These are phyloP conservation scores for Fonsecaea multimorphosa DNA, from an alignment of 2,329 filamentous ascomycete species.

Conservation along the genomic window DNA sequence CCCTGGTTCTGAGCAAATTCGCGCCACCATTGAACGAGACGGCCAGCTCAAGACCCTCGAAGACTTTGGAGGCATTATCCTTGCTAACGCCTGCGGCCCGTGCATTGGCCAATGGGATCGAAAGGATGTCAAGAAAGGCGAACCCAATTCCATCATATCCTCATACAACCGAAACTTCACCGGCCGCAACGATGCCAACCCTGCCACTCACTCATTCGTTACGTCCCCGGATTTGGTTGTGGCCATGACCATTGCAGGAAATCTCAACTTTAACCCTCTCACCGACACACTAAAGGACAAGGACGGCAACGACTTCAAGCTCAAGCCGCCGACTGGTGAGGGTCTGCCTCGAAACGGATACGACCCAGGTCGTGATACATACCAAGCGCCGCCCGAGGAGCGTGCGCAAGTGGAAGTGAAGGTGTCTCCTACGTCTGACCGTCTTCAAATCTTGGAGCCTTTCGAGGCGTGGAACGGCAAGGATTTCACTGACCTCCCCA, in stretches of 20 bases:
- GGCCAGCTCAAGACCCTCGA: slow-evolving; percentile 93
- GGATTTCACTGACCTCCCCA: slow-evolving; percentile 81
- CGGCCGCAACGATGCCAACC: slow-evolving; percentile 95
- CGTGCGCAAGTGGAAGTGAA: slow-evolving; percentile 74
- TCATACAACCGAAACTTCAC: slow-evolving; percentile 99
- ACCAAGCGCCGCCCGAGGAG: slow-evolving; percentile 90
- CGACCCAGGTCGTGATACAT: slow-evolving; percentile 89
- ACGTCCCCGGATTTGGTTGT: slow-evolving; percentile 89
- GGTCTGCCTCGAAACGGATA: slow-evolving; percentile 83
- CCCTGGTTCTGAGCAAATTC: slow-evolving; percentile 95
- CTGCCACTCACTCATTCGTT: slow-evolving; percentile 91
- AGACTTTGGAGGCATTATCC: slow-evolving; percentile 91
- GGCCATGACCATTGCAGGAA: slow-evolving; percentile 81
- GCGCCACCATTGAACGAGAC: slow-evolving; percentile 88
- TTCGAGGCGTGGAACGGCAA: slow-evolving; percentile 92
- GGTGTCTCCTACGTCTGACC: slow-evolving; percentile 87
- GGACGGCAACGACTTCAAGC: slow-evolving; percentile 94
- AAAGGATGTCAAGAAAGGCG: slow-evolving; percentile 90
- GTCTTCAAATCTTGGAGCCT: slow-evolving; percentile 87
- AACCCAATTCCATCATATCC: slow-evolving; percentile 94
- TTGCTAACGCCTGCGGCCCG: slow-evolving; percentile 93
- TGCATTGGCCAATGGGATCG: slow-evolving; percentile 96
- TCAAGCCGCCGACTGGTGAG: slow-evolving; percentile 77
- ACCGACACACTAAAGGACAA: slow-evolving; percentile 92
- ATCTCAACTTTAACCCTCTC: slow-evolving; percentile 91